Conservation (phyloP, 2,329 filamentous ascomycete species). For the Cytospora paraplurivora region DNA sequence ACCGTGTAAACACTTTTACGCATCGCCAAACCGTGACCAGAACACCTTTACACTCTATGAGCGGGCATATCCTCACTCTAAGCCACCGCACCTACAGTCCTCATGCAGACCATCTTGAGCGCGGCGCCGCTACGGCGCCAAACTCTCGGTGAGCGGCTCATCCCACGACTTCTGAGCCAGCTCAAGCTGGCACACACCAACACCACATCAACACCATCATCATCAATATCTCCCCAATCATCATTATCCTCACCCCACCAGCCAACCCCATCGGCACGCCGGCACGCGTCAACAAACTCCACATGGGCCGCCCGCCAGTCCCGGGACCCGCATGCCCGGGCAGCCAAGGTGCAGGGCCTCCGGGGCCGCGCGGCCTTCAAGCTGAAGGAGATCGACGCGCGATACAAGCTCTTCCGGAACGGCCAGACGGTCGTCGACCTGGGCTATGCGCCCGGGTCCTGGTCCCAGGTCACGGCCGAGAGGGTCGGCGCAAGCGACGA, state of each 20-base stretch:
- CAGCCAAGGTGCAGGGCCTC: constrained; percentile 76
- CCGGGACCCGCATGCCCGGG: constrained; percentile 69
- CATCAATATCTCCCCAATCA: background rate
- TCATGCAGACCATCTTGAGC: constrained; percentile 3
- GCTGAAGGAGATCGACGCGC: constrained; percentile 83
- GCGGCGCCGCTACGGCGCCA: constrained; percentile 13
- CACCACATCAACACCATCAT: background rate
- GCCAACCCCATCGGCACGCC: background rate
- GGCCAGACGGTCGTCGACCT: constrained; percentile 90
- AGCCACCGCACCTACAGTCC: too few species aligned
- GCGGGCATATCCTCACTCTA: background rate
- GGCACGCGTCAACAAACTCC: constrained; percentile 62
- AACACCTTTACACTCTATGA: background rate
- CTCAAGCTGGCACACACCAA: constrained; percentile 11
- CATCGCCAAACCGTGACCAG: background rate
- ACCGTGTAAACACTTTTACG: background rate
- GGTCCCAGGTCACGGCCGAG: constrained; percentile 79
- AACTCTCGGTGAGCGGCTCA: constrained; percentile 21
- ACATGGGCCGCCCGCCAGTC: constrained; percentile 82
- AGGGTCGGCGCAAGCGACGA: constrained; percentile 72
- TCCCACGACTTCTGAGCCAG: constrained; percentile 19
- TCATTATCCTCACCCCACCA: background rate
- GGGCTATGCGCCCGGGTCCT: constrained; percentile 75
- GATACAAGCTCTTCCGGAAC: constrained; percentile 74
- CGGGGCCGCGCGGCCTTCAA: constrained; percentile 96